Base-by-base conservation (phyloP, 2,329 filamentous ascomycete species). In the Furcasterigmium furcatum region DNA sequence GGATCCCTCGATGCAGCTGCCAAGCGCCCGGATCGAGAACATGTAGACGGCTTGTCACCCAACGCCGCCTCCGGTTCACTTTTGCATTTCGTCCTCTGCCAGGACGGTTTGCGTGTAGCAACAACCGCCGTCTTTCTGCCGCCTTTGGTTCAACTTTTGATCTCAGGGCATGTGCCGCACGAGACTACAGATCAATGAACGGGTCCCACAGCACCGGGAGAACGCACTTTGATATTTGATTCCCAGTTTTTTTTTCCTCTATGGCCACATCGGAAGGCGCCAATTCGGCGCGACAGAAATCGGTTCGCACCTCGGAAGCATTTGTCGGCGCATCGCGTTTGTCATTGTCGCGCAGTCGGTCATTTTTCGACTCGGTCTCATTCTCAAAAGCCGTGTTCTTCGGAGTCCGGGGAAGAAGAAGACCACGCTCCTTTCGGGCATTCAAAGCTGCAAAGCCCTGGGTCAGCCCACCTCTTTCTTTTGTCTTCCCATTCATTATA, bases 1-100 rank as follows among this genome's bases (percentile, higher is more conserved):
- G 34, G 79, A 82, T 50, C 70, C 74, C 18, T 69, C 73, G 9
- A 73, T 82, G 65, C 79, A 80, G 60, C 70, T 84, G 62, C 80
- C 80, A 10, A 82, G 77, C 56, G 75, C 71, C 35, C 68, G 80
- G 42, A 74, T 84, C 51, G 77, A 80, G 52, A 74, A 66, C 48
- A 68, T 84, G 65, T 82, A 64, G 70, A 47, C n/a, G n/a, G n/a
- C n/a, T n/a, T n/a, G n/a, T n/a, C n/a, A n/a, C n/a, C n/a, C 16
- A 21, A 39, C 20, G 24, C 24, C 12, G 24, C 24, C 24, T 27
- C 35, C 34, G 9, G n/a, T n/a, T n/a, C n/a, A n/a, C n/a, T n/a
- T n/a, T n/a, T n/a, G n/a, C n/a, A n/a, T n/a, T n/a, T n/a, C n/a
- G n/a, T n/a, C n/a, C n/a, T n/a, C n/a, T n/a, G 22, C 29, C 4